A percentile compares a stretch with the other conserved stretches of the same genome.
Evolutionary conservation across 345 rosid species (phyloP).

Genomic region (Syzygium grande): DNA sequence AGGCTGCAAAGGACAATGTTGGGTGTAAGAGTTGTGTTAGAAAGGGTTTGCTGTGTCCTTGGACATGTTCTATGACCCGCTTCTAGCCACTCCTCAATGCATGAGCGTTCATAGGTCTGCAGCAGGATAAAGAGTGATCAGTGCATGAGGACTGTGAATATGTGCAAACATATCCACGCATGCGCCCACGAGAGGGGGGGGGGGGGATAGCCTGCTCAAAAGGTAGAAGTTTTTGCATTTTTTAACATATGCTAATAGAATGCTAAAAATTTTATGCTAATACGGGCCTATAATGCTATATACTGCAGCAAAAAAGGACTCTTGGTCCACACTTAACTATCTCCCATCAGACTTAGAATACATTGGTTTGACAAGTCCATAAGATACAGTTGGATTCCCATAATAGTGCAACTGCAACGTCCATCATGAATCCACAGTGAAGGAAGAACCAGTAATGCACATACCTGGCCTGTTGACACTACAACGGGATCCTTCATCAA

Average conservation of each 20-base stretch:
- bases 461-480: conserved; percentile 96
- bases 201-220: neutral
- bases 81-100: conserved; percentile 94
- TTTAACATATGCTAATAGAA: neutral
- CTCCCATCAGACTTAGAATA: neutral
- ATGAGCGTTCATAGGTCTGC: conserved; percentile 85
- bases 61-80: conserved; percentile 90
- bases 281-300: neutral
- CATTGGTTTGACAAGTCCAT: neutral
- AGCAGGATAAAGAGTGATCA: conserved; percentile 3
- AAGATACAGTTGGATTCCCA: neutral
- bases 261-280: neutral
- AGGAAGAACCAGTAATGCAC: neutral
- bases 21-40: conserved; percentile 59
- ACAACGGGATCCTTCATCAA: conserved; percentile 96
- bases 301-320: neutral
- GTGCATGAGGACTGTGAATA: neutral
- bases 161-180: neutral
- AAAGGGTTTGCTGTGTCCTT: conserved; percentile 76
- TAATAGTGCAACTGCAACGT: neutral
- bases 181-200: neutral
- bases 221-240: neutral
- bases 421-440: neutral
- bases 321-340: neutral
- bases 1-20: conserved; percentile 92